Base-by-base conservation (phyloP, 225 moss, liverwort and hornwort genomes). In the Lunularia cruciata region DNA sequence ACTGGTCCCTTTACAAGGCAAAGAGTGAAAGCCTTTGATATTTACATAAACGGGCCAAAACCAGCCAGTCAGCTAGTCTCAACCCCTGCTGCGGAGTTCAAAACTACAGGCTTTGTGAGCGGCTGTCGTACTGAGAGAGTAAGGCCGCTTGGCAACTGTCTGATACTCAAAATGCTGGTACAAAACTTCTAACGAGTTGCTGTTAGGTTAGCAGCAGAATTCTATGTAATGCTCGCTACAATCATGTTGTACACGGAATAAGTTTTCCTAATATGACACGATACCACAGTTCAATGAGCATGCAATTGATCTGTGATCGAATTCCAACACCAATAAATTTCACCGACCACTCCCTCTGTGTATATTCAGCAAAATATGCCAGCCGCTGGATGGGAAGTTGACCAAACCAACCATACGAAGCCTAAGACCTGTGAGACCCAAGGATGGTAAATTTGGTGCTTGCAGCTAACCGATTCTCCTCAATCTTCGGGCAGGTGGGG, bases 231-330 rank as follows among this genome's bases (percentile, higher is more conserved):
- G 55, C 68, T 69, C 54, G 55, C 54, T 69, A 69, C 54, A 55
- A 42, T 39, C 54, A 37, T 69, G 68, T 55, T 69, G 56, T 69
- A 69, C 54, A 69, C 54, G 68, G 68, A 55, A 69, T 69, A 69
- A 67, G 6, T 30, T 51, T 28, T 22, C 53, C 55, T 54, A 38
- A 15, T 54, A 69, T 69, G 56, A 69, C 53, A 54, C 38, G 56
- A 25, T 56, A 39, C 20, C 56, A 54, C 68, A 69, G 38, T 37
- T 42, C 53, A 69, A 27, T 37, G 35, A 65, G 43, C 64, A 55
- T 56, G 22, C 37, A 51, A 66, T 39, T 54, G 54, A 56, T 26
- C 68, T 56, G 68, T 20, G 56, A 57, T 6, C 33, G 20, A 26
- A 46, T 69, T 57, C 53, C 37, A 54, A 69, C 53, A 57, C 38